Evolutionary conservation across 352 stramenopile species (phyloP), one percentile per base, ranked within the genome.

Genomic region (Globisporangium viniferum): DNA sequence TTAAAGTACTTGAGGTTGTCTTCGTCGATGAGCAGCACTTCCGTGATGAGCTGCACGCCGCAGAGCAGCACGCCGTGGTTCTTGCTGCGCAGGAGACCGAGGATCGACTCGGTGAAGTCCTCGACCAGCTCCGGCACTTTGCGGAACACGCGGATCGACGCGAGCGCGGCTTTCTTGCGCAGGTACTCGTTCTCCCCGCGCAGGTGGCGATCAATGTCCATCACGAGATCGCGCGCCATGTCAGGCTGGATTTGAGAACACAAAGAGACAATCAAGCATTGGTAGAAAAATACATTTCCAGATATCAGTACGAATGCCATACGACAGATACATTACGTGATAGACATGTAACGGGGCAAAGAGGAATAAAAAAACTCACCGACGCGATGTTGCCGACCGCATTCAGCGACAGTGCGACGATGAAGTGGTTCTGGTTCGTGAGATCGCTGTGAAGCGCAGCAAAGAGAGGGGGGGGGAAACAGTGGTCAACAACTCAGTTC

Each of bases 91-190:
- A 99, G 78, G n/a, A 99, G 77, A 10, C 81, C 82, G 18, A 97
- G 78, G 63, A 99, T 95, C 20, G 93, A 93, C 59, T 99, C 97
- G 1, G 97, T 89, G 85, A 99, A 99, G 78, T 99, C 97, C 75
- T 99, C 97, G 12, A 99, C 89, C 63, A 99, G 91, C 68, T 99
- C 98, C 6, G 98, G 98, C 64, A 98, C 97, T 74, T 99, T 98
- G 33, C 91, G 91, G 68, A 96, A 96, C 59, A 96, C 86, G 31
- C 89, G 89, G 53, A 98, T 91, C 66, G 97, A 94, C 44, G 96
- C 96, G 57, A 99, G 76, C 65, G 93, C 97, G 5, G 97, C 97
- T 76, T 99, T 99, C 77, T 99, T 99, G 68, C 97, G 83, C 49
- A 99, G 67, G 76, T 99, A 99, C 5, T 98, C 91, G 54, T 98